Conservation (phyloP, 495 filamentous ascomycete species). For the Podospora appendiculata region DNA sequence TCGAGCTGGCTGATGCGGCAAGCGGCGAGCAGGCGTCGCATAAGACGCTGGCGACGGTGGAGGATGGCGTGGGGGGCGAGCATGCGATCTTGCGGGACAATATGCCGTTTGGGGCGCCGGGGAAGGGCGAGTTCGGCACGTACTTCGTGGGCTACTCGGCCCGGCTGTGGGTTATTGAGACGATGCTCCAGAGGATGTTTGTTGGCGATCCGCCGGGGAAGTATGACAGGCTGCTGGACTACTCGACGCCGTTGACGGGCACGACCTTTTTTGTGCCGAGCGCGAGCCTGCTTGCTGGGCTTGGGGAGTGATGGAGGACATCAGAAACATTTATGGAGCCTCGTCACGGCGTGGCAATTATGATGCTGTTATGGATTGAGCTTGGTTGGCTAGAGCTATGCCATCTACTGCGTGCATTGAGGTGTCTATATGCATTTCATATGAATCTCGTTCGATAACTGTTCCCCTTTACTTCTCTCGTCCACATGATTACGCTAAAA, state of each 20-base stretch:
- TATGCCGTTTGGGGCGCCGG: slow-evolving; percentile 3
- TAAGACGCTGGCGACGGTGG: neutral
- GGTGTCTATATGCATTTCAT: no score
- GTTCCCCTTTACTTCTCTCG: no score
- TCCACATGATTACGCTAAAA: neutral
- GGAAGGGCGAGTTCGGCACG: neutral
- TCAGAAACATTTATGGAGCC: no score
- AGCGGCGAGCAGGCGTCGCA: neutral
- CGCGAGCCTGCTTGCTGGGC: neutral
- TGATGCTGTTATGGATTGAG: no score
- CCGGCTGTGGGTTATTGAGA: slow-evolving; percentile 1
- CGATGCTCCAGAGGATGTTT: slow-evolving; percentile 2
- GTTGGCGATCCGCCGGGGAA: neutral
- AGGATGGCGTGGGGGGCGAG: neutral
- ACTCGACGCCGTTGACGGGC: neutral
- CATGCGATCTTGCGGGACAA: neutral
- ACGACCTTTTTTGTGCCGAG: neutral
- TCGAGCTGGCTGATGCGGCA: neutral
- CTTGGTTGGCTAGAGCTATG: no score
- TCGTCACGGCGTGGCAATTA: no score
- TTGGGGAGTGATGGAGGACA: neutral
- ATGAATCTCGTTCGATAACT: no score
- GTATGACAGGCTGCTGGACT: slow-evolving; percentile 1
- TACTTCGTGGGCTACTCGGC: slow-evolving; percentile 1
- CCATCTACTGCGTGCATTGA: no score